phyloP scores from a whole-genome alignment of 2,329 filamentous ascomycete species.

The Sclerotinia sclerotiorum region DNA sequence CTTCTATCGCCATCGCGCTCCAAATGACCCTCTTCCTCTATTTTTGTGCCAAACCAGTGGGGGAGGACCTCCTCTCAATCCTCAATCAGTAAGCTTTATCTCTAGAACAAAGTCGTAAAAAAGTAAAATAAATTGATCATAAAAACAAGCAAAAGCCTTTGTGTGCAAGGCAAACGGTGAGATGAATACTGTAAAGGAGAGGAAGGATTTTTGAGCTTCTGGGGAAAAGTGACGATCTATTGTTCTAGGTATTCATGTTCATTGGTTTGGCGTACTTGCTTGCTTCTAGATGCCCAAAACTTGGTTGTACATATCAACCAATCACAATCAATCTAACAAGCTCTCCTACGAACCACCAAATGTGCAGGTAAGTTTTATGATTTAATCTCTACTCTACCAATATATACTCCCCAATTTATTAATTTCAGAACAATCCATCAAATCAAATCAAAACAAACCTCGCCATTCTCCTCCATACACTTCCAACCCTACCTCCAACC shows the following conservation, averaged over 20 bases:
- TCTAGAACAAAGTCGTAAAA: background rate
- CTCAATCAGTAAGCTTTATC: background rate
- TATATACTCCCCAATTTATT: too few relatives aligned
- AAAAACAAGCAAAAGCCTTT: constrained; percentile 19
- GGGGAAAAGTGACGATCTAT: constrained; percentile 12
- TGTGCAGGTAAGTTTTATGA: too few relatives aligned
- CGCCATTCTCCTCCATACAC: too few relatives aligned
- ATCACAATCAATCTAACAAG: background rate
- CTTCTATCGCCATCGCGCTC: constrained; percentile 18
- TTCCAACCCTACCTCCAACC: too few relatives aligned
- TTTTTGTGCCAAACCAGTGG: background rate
- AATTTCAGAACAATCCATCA: too few relatives aligned
- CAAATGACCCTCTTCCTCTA: background rate
- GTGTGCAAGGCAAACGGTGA: constrained; percentile 18
- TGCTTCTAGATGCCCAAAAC: constrained; percentile 9
- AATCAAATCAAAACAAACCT: too few relatives aligned
- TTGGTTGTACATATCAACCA: constrained; percentile 1
- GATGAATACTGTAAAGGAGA: constrained; percentile 18
- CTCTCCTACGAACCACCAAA: background rate
- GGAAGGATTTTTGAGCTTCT: background rate
- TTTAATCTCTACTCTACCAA: too few relatives aligned
- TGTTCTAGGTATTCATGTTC: constrained; percentile 4
- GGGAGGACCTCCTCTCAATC: constrained; percentile 12
- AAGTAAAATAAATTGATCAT: background rate
- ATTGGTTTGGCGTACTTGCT: background rate